These are phyloP conservation scores for Trametes sanguinea DNA, from an alignment of 768 basidiomycete species.

Conservation along the genomic window DNA sequence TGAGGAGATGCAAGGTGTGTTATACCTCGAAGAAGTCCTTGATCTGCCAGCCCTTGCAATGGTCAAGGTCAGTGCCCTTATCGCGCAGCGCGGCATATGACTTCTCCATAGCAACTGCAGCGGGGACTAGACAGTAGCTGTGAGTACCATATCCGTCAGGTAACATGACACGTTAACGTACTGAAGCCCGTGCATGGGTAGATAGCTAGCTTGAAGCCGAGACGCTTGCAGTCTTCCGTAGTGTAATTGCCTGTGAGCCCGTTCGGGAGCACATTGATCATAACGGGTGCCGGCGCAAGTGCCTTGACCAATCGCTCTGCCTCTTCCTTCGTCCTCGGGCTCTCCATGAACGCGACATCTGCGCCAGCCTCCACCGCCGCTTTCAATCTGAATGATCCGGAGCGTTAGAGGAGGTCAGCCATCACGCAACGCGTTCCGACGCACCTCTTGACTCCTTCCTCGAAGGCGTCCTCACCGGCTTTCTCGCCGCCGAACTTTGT, in stretches of 20 bases:
- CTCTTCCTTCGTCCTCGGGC: conserved; percentile 31
- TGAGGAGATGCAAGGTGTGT: background rate
- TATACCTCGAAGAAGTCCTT: conserved; percentile 33
- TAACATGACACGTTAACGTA: background rate
- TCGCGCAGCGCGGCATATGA: conserved; percentile 28
- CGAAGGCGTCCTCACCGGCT: conserved; percentile 31
- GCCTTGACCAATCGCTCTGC: conserved; percentile 29
- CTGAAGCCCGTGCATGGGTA: conserved; percentile 33
- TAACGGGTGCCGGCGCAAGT: conserved; percentile 28
- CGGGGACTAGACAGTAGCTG: conserved; percentile 18
- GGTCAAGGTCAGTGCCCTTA: conserved; percentile 27
- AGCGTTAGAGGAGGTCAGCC: too few species aligned
- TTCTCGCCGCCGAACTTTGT: conserved; percentile 26
- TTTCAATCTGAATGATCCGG: conserved; percentile 15
- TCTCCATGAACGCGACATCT: conserved; percentile 34
- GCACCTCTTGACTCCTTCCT: conserved; percentile 30
- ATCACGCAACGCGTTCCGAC: background rate
- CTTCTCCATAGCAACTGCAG: conserved; percentile 31
- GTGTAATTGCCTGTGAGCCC: conserved; percentile 31
- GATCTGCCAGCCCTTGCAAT: conserved; percentile 29
- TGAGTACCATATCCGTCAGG: background rate
- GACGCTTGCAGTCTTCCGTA: conserved; percentile 27
- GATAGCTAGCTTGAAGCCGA: conserved; percentile 32
- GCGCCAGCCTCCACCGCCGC: conserved; percentile 29
- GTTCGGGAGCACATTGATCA: conserved; percentile 34